phyloP scores from a whole-genome alignment of 129 eudicot genomes.

The Tanacetum coccineum region DNA sequence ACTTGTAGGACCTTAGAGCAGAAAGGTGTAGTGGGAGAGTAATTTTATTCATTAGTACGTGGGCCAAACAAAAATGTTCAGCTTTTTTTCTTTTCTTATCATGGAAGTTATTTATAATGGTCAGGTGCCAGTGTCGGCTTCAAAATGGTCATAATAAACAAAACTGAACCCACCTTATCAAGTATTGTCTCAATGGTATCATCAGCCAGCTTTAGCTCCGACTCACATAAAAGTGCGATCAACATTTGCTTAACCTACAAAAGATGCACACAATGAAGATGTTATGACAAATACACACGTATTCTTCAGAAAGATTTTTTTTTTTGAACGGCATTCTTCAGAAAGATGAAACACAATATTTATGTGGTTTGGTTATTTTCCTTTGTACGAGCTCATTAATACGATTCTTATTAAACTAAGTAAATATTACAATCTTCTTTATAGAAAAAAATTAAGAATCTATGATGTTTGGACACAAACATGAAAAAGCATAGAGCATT shows the following conservation, averaged over 20 bases:
- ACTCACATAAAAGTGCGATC: conserved; percentile 87
- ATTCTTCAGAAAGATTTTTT: too few relatives aligned
- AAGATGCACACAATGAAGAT: conserved; percentile 22
- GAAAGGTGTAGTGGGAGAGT: neutral
- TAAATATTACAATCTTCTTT: too few relatives aligned
- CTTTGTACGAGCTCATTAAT: neutral
- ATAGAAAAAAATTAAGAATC: too few relatives aligned
- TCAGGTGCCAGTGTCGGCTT: neutral
- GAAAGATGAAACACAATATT: conserved; percentile 7
- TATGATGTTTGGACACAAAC: neutral
- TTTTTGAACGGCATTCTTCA: too few relatives aligned
- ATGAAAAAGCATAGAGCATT: neutral
- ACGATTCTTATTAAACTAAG: neutral
- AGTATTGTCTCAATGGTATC: conserved; percentile 81
- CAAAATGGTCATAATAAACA: conserved; percentile 1
- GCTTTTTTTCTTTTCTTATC: neutral
- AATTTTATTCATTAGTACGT: neutral
- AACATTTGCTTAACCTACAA: conserved; percentile 96
- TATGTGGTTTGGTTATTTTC: neutral
- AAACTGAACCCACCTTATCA: conserved; percentile 58
- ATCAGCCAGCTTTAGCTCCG: conserved; percentile 96
- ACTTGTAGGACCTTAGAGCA: neutral
- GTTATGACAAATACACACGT: conserved; percentile 1
- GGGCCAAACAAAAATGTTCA: neutral
- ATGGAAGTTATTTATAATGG: neutral